A percentile compares a stretch with the other conserved stretches of the same genome.
Evolutionary conservation across 176 grass and related monocot species (phyloP).

Genomic region (Oryza longistaminata): DNA sequence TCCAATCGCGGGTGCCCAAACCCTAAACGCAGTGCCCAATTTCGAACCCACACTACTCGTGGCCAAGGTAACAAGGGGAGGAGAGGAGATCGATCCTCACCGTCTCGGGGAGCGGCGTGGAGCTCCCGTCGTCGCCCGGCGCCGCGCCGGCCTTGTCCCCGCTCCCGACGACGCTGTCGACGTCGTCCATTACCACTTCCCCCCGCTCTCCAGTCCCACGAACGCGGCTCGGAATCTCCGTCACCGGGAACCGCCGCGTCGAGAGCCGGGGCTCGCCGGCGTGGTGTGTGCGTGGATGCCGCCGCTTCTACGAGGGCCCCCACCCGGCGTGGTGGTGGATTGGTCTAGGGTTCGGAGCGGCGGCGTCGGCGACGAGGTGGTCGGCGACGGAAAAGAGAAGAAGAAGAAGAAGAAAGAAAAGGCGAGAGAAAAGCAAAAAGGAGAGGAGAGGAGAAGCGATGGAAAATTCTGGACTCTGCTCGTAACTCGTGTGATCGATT

Average conservation of each 20-base stretch:
- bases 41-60: neutral
- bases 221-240: constrained; percentile 22
- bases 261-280: neutral
- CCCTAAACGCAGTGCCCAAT: no score
- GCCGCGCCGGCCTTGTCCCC: constrained; percentile 40
- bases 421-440: constrained; percentile 29
- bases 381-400: constrained; percentile 22
- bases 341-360: neutral
- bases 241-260: neutral
- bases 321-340: neutral
- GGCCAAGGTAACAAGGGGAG: neutral
- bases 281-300: neutral
- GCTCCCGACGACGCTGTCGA: constrained; percentile 54
- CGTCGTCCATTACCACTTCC: constrained; percentile 58
- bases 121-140: constrained; percentile 62
- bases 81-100: constrained; percentile 38
- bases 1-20: no score
- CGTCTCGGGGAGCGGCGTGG: constrained; percentile 72
- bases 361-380: neutral
- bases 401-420: constrained; percentile 6
- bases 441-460: neutral
- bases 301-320: neutral
- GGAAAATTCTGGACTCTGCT: constrained; percentile 47
- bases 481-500: constrained; percentile 19
- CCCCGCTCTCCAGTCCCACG: neutral